phyloP scores from a whole-genome alignment of 345 rosid genomes.

The Raphanus sativus region DNA sequence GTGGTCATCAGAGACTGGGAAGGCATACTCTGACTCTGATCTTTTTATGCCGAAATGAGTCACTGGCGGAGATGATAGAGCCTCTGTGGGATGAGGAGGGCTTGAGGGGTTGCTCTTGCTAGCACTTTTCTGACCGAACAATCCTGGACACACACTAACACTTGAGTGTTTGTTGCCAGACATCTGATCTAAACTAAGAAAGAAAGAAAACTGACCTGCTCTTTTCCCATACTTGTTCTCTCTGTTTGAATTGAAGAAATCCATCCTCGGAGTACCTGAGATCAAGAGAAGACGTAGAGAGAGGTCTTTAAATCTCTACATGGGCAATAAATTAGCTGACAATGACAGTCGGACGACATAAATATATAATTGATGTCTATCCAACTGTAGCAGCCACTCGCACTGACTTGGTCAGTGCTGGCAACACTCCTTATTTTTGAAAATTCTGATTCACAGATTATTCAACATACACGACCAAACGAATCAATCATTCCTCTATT shows the following conservation, averaged over 20 bases:
- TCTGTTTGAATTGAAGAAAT: conserved; percentile 29
- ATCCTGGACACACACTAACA: conserved; percentile 15
- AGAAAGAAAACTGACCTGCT: conserved; percentile 22
- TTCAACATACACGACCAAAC: not conserved
- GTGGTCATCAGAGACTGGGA: conserved; percentile 27
- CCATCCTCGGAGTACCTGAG: conserved; percentile 6
- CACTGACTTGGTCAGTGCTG: not conserved
- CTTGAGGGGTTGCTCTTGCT: conserved; percentile 38
- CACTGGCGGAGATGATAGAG: conserved; percentile 5
- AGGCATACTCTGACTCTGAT: conserved; percentile 26
- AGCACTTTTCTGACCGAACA: conserved; percentile 20
- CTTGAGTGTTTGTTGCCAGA: not conserved
- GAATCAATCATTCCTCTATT: not conserved
- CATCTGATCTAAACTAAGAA: not conserved
- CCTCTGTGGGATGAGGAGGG: conserved; percentile 28
- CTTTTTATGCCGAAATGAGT: conserved; percentile 20
- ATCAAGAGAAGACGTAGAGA: not conserved
- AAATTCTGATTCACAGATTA: not conserved
- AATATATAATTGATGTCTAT: not conserved
- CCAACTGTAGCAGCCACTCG: not conserved
- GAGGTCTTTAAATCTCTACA: not conserved
- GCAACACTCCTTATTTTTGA: not conserved
- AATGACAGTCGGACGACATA: not conserved
- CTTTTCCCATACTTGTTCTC: conserved; percentile 24
- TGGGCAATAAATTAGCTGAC: not conserved